These are phyloP conservation scores for Aspergillus jensenii DNA, from an alignment of 2,329 filamentous ascomycete genomes.

Conservation along the genomic window DNA sequence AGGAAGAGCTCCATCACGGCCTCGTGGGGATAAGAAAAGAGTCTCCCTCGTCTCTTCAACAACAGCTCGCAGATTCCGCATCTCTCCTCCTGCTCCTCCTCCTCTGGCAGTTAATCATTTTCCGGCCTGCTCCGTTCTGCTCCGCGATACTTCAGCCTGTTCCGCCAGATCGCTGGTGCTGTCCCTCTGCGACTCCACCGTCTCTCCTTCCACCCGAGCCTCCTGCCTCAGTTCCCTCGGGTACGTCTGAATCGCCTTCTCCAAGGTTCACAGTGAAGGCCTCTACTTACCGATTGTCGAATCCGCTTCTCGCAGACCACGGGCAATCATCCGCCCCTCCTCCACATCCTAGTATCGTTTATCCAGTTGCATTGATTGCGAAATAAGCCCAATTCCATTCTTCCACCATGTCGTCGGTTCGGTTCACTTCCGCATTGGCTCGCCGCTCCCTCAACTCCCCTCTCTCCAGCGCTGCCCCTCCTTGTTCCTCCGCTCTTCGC, in stretches of 20 bases:
- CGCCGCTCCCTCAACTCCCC: conserved; percentile 33
- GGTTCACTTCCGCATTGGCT: conserved; percentile 41
- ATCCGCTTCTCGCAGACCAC: conserved; percentile 7
- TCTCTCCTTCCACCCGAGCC: conserved; percentile 37
- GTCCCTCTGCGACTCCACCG: conserved; percentile 27
- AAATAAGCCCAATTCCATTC: neutral
- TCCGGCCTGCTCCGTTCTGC: conserved; percentile 12
- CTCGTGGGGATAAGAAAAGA: conserved; percentile 21
- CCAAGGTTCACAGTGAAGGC: neutral
- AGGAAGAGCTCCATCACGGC: conserved; percentile 17
- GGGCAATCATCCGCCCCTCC: conserved; percentile 14
- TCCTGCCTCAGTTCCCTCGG: conserved; percentile 29
- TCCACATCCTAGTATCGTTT: conserved; percentile 11
- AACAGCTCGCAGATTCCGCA: neutral
- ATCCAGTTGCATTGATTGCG: conserved; percentile 9
- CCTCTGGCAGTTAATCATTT: conserved; percentile 11
- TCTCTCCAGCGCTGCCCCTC: conserved; percentile 27
- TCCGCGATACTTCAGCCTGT: neutral
- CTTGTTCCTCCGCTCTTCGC: conserved; percentile 25
- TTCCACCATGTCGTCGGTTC: conserved; percentile 36
- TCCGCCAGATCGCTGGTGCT: conserved; percentile 17
- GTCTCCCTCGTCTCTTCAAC: conserved; percentile 1
- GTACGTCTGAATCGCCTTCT: conserved; percentile 20
- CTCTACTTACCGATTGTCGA: conserved; percentile 14
- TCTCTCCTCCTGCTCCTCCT: conserved; percentile 10